A percentile compares a stretch with the other conserved stretches of the same genome.
phyloP scores from a whole-genome alignment of 2,329 filamentous ascomycete species.

The Diaporthe destruens region DNA sequence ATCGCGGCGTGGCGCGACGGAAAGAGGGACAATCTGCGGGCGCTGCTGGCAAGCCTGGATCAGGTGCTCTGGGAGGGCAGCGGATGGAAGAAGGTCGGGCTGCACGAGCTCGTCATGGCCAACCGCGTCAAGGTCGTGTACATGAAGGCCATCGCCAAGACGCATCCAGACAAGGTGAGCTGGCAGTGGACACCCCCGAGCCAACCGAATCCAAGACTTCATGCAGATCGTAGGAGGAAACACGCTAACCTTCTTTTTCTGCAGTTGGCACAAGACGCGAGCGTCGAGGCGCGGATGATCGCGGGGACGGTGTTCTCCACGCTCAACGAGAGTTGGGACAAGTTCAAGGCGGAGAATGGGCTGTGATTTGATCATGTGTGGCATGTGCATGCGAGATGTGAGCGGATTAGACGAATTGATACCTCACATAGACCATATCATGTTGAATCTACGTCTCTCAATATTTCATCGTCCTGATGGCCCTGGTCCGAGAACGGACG shows the following conservation, averaged over 20 bases:
- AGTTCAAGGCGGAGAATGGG: slow-evolving; percentile 77
- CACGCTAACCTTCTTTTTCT: slow-evolving; percentile 40
- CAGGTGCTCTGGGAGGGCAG: slow-evolving; percentile 90
- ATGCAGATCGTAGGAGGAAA: slow-evolving; percentile 9
- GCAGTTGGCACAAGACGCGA: slow-evolving; percentile 74
- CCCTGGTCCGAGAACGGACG: neutral
- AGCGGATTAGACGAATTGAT: slow-evolving; percentile 36
- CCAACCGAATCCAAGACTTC: neutral
- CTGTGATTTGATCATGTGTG: slow-evolving; percentile 56
- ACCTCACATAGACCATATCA: slow-evolving; percentile 38
- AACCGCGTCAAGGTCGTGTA: slow-evolving; percentile 98
- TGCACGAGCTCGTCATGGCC: slow-evolving; percentile 92
- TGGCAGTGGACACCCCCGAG: slow-evolving; percentile 36
- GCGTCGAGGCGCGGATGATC: slow-evolving; percentile 75
- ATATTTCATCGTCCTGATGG: neutral
- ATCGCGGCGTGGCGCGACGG: slow-evolving; percentile 88
- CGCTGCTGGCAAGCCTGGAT: slow-evolving; percentile 87
- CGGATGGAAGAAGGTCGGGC: slow-evolving; percentile 96
- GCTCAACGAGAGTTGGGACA: slow-evolving; percentile 80
- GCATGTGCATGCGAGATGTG: neutral
- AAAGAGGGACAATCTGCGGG: slow-evolving; percentile 92
- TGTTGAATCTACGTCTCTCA: neutral
- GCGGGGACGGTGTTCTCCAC: slow-evolving; percentile 75
- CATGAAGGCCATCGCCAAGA: slow-evolving; percentile 99
- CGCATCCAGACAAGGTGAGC: slow-evolving; percentile 97